These are phyloP conservation scores for Ceratocystis alfenasii DNA, from an alignment of 2,329 filamentous ascomycete species.

Conservation along the genomic window DNA sequence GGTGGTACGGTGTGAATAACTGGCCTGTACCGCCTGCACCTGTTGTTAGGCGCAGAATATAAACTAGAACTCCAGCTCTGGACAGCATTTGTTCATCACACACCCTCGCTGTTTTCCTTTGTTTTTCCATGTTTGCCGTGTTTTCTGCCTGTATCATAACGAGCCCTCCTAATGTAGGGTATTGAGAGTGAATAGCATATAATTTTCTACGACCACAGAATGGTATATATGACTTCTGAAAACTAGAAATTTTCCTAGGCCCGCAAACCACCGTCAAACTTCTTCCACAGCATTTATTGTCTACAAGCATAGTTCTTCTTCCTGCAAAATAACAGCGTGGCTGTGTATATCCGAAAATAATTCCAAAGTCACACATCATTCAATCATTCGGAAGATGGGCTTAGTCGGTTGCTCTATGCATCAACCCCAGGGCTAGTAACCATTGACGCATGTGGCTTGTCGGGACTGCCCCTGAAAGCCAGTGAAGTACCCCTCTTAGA, in stretches of 20 bases:
- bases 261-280: not conserved
- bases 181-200: slow-evolving; percentile 3
- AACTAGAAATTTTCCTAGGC: not conserved
- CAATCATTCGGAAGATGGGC: not conserved
- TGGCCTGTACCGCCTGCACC: slow-evolving; percentile 53
- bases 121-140: not conserved
- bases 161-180: not conserved
- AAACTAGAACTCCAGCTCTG: not conserved
- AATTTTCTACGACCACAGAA: not conserved
- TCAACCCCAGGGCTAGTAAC: slow-evolving; percentile 27
- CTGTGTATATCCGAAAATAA: not conserved
- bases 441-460: slow-evolving; percentile 37
- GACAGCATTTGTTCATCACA: not conserved
- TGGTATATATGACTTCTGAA: not conserved
- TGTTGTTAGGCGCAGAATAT: slow-evolving; percentile 20
- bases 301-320: not conserved
- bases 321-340: not conserved
- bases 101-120: not conserved
- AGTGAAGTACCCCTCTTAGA: slow-evolving; percentile 35
- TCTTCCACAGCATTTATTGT: not conserved
- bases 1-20: slow-evolving; percentile 94
- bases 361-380: not conserved
- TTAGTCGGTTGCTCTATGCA: slow-evolving; percentile 1
- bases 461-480: slow-evolving; percentile 50
- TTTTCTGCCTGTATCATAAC: slow-evolving; percentile 11